phyloP scores from a whole-genome alignment of 2,329 filamentous ascomycete genomes.

The Acrocalymma vagum region DNA sequence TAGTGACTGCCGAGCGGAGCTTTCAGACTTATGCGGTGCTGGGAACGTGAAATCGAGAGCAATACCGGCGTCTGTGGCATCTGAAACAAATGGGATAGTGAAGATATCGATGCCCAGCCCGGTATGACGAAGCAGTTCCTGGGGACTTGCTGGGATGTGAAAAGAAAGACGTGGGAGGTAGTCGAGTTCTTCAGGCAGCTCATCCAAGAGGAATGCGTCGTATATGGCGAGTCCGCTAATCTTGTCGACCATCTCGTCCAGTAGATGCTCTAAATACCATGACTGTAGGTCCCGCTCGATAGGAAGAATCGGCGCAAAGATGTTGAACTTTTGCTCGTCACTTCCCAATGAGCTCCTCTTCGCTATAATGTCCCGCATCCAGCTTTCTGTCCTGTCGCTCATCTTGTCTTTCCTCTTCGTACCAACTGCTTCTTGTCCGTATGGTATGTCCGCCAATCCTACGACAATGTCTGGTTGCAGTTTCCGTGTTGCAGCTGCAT shows the following conservation, averaged over 20 bases:
- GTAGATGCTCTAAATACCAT: slow-evolving; percentile 79
- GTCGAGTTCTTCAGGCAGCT: slow-evolving; percentile 69
- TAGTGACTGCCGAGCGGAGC: slow-evolving; percentile 52
- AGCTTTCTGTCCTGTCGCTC: slow-evolving; percentile 84
- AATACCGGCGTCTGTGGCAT: slow-evolving; percentile 82
- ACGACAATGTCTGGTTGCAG: slow-evolving; percentile 83
- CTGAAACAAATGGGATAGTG: slow-evolving; percentile 77
- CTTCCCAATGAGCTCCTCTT: slow-evolving; percentile 44
- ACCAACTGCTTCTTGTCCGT: slow-evolving; percentile 64
- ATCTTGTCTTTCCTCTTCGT: slow-evolving; percentile 82
- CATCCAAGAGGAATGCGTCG: slow-evolving; percentile 72
- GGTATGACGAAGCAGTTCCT: slow-evolving; percentile 79
- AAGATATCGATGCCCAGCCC: slow-evolving; percentile 81
- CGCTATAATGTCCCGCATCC: slow-evolving; percentile 74
- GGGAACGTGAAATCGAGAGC: slow-evolving; percentile 84
- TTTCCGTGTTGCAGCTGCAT: slow-evolving; percentile 70
- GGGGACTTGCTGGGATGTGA: slow-evolving; percentile 73
- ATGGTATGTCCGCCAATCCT: slow-evolving; percentile 76
- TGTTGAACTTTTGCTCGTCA: slow-evolving; percentile 37
- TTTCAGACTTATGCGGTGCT: slow-evolving; percentile 28
- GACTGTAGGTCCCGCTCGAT: slow-evolving; percentile 78
- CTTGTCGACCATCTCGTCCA: slow-evolving; percentile 65
- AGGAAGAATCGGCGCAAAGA: slow-evolving; percentile 75
- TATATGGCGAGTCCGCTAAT: slow-evolving; percentile 79
- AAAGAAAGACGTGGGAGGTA: slow-evolving; percentile 78